Percentiles rank a stretch among this genome's conserved stretches.
phyloP scores from a whole-genome alignment of 1,284 basidiomycete species.

The Bjerkandera adusta region DNA sequence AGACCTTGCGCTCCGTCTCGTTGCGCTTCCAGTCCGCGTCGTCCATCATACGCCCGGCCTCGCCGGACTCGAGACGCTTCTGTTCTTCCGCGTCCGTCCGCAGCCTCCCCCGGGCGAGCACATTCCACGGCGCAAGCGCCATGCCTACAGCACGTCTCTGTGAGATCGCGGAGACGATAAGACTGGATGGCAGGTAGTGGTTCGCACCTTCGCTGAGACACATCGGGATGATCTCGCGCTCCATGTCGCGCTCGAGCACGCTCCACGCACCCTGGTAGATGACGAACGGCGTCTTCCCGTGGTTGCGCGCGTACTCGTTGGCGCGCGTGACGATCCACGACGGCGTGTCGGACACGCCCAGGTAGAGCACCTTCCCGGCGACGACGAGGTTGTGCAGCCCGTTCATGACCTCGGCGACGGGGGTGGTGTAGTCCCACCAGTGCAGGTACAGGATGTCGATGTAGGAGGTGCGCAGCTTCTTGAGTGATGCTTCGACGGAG shows the following conservation, averaged over 20 bases:
- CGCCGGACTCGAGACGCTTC: constrained; percentile 3
- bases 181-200: not conserved
- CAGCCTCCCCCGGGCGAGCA: constrained; percentile 31
- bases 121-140: constrained; percentile 30
- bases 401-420: constrained; percentile 50
- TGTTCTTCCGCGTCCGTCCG: constrained; percentile 29
- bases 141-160: constrained; percentile 11
- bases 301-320: constrained; percentile 49
- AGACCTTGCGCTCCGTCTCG: constrained; percentile 7
- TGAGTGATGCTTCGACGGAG: constrained; percentile 36
- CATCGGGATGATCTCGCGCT: constrained; percentile 65
- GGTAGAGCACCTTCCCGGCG: constrained; percentile 44
- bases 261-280: constrained; percentile 59
- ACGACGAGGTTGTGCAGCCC: constrained; percentile 43
- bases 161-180: not conserved
- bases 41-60: not conserved
- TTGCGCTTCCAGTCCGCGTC: constrained; percentile 2
- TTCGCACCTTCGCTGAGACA: constrained; percentile 16
- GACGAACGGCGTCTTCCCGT: constrained; percentile 50
- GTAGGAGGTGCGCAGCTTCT: constrained; percentile 44
- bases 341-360: no score
- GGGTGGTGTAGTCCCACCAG: constrained; percentile 43
- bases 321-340: constrained; percentile 53
- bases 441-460: constrained; percentile 43
- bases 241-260: constrained; percentile 47